Percentiles rank a stretch among this genome's conserved stretches.
These are phyloP conservation scores for Neonectria sp. DNA, from an alignment of 2,329 filamentous ascomycete species.

Conservation along the genomic window DNA sequence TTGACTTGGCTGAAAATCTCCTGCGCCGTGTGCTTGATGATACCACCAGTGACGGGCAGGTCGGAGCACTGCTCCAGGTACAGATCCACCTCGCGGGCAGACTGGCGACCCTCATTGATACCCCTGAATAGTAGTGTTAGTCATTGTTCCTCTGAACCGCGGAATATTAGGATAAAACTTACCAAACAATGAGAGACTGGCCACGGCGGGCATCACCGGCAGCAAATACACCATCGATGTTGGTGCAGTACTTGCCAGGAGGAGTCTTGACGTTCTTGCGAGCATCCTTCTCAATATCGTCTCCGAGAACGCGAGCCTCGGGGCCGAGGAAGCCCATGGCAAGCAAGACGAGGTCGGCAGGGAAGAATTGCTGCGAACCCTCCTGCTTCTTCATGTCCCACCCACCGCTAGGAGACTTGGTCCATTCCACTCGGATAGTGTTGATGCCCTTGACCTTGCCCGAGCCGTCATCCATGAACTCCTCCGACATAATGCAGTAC, in stretches of 20 bases:
- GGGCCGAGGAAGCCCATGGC: slow-evolving; percentile 98
- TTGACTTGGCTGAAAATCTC: slow-evolving; percentile 69
- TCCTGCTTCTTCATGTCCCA: slow-evolving; percentile 99
- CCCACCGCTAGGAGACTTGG: slow-evolving; percentile 87
- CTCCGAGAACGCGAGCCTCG: slow-evolving; percentile 88
- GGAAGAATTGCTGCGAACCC: slow-evolving; percentile 95
- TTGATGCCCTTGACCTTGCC: slow-evolving; percentile 97
- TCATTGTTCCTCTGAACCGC: not conserved
- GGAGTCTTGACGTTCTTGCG: slow-evolving; percentile 98
- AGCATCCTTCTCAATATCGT: slow-evolving; percentile 90
- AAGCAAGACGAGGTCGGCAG: slow-evolving; percentile 91
- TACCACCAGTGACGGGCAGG: slow-evolving; percentile 92
- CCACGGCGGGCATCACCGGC: slow-evolving; percentile 96
- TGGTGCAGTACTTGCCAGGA: slow-evolving; percentile 89
- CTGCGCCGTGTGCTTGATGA: slow-evolving; percentile 86
- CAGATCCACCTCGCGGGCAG: slow-evolving; percentile 91
- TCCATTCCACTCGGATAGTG: slow-evolving; percentile 96
- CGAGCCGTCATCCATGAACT: slow-evolving; percentile 90
- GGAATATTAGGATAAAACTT: slow-evolving; percentile 56
- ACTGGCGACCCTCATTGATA: slow-evolving; percentile 96
- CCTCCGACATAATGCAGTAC: slow-evolving; percentile 98
- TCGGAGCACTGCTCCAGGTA: slow-evolving; percentile 86
- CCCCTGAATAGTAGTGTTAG: slow-evolving; percentile 68
- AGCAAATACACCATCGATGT: slow-evolving; percentile 89
- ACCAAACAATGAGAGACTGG: slow-evolving; percentile 97